Conservation (phyloP, 495 filamentous ascomycete species). For the Delitschia confertaspora region DNA sequence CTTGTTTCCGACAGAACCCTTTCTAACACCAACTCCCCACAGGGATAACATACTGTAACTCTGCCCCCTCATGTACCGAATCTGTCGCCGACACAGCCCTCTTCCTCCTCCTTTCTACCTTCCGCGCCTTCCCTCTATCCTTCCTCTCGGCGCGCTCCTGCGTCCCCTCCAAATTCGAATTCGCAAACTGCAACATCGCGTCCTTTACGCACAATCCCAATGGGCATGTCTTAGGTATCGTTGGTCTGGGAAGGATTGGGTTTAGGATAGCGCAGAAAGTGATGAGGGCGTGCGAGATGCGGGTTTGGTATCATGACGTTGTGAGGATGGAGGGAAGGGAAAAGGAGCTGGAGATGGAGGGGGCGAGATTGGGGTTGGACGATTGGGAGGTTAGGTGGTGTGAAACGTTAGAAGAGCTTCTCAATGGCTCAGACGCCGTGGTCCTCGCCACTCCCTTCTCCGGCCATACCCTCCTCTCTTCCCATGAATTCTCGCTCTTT, state of each 20-base stretch:
- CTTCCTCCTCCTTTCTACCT: conserved; percentile 55
- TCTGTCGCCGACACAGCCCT: conserved; percentile 59
- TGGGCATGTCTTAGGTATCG: conserved; percentile 48
- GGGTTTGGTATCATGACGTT: conserved; percentile 59
- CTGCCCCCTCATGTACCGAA: conserved; percentile 57
- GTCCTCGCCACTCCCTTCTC: conserved; percentile 59
- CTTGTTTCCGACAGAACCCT: conserved; percentile 1
- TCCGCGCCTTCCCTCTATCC: conserved; percentile 56
- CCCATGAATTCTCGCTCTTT: conserved; percentile 43
- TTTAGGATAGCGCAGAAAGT: conserved; percentile 57
- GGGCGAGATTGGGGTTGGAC: background rate
- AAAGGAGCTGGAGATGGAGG: background rate
- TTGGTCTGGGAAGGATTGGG: conserved; percentile 64
- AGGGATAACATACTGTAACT: conserved; percentile 68
- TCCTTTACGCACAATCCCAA: conserved; percentile 51
- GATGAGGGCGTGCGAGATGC: conserved; percentile 54
- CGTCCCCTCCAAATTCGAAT: conserved; percentile 38
- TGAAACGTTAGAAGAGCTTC: conserved; percentile 43
- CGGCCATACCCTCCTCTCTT: conserved; percentile 48
- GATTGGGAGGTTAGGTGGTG: conserved; percentile 42
- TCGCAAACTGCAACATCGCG: conserved; percentile 51
- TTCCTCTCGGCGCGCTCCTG: conserved; percentile 43
- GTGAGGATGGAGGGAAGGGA: conserved; percentile 12
- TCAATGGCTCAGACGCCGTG: conserved; percentile 53
- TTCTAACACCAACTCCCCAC: background rate